phyloP scores from a whole-genome alignment of 2,329 filamentous ascomycete species.

The Thielaviopsis punctulata region DNA sequence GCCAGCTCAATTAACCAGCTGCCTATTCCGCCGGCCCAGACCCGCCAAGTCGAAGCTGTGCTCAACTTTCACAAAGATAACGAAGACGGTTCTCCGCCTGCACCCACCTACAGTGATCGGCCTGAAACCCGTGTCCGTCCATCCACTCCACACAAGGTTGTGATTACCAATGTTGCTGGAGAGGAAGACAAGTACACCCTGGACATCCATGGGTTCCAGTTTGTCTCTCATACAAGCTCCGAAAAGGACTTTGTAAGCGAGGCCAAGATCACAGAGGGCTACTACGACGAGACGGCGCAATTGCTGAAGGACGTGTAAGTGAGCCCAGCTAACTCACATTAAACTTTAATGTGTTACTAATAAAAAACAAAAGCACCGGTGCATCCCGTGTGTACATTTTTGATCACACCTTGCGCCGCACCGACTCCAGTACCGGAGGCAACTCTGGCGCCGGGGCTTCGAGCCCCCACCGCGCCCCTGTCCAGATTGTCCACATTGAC shows the following conservation, averaged over 20 bases:
- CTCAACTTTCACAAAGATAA: slow-evolving; percentile 25
- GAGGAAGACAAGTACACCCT: slow-evolving; percentile 24
- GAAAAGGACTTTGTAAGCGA: slow-evolving; percentile 31
- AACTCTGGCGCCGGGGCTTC: slow-evolving; percentile 1
- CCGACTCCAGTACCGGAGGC: slow-evolving; percentile 28
- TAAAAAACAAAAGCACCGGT: slow-evolving; percentile 32
- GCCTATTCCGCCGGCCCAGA: background rate
- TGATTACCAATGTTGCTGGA: slow-evolving; percentile 22
- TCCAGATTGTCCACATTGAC: slow-evolving; percentile 30
- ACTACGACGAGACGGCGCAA: slow-evolving; percentile 56
- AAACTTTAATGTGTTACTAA: slow-evolving; percentile 16
- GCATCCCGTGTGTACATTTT: slow-evolving; percentile 47
- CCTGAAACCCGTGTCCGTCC: slow-evolving; percentile 22
- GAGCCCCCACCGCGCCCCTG: slow-evolving; percentile 31
- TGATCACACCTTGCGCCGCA: slow-evolving; percentile 52
- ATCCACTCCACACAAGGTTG: slow-evolving; percentile 16
- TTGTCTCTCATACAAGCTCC: slow-evolving; percentile 18
- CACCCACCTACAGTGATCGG: slow-evolving; percentile 19
- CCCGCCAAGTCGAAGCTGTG: slow-evolving; percentile 19
- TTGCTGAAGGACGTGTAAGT: slow-evolving; percentile 37
- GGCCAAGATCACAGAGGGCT: slow-evolving; percentile 39
- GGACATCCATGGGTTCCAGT: slow-evolving; percentile 26
- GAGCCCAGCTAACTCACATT: background rate
- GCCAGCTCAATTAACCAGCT: background rate
- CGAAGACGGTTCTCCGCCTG: slow-evolving; percentile 24